Conservation (phyloP, 2,329 filamentous ascomycete species). For the Paecilomyces sp. region DNA sequence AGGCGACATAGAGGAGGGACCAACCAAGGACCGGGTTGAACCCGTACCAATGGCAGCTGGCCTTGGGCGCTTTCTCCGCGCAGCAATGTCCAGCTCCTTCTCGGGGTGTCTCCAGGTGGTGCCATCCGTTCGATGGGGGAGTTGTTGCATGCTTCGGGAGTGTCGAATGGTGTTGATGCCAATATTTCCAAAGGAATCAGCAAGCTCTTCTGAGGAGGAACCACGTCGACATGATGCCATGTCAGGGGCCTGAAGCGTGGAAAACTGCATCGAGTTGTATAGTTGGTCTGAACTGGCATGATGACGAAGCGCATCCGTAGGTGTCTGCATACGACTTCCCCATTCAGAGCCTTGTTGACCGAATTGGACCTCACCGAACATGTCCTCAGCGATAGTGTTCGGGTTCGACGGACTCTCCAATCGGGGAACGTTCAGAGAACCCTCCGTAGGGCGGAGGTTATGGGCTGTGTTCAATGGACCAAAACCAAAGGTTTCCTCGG, state of each 20-base stretch:
- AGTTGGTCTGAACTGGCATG: conserved; percentile 17
- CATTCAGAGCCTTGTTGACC: conserved; percentile 17
- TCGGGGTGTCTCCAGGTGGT: conserved; percentile 28
- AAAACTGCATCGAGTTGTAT: conserved; percentile 26
- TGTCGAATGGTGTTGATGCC: conserved; percentile 24
- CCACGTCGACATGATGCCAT: conserved; percentile 21
- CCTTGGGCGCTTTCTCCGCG: conserved; percentile 38
- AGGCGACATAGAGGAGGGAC: conserved; percentile 35
- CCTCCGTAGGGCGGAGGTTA: conserved; percentile 13
- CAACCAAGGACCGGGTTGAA: conserved; percentile 29
- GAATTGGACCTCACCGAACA: conserved; percentile 2
- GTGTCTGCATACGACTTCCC: conserved; percentile 13
- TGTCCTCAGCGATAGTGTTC: conserved; percentile 6
- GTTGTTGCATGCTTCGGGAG: conserved; percentile 15
- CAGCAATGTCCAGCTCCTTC: conserved; percentile 39
- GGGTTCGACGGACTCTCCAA: conserved; percentile 11
- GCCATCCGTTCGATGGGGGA: conserved; percentile 17
- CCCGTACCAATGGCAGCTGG: conserved; percentile 40
- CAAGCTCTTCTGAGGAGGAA: conserved; percentile 28
- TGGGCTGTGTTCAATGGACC: conserved; percentile 12
- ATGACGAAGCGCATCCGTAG: conserved; percentile 12
- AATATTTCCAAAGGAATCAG: conserved; percentile 25
- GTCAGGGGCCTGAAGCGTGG: conserved; percentile 22
- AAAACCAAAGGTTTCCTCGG: conserved; percentile 17
- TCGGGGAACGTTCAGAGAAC: conserved; percentile 13